These are phyloP conservation scores for Tarenaya hassleriana DNA, from an alignment of 345 rosid species.

Conservation along the genomic window DNA sequence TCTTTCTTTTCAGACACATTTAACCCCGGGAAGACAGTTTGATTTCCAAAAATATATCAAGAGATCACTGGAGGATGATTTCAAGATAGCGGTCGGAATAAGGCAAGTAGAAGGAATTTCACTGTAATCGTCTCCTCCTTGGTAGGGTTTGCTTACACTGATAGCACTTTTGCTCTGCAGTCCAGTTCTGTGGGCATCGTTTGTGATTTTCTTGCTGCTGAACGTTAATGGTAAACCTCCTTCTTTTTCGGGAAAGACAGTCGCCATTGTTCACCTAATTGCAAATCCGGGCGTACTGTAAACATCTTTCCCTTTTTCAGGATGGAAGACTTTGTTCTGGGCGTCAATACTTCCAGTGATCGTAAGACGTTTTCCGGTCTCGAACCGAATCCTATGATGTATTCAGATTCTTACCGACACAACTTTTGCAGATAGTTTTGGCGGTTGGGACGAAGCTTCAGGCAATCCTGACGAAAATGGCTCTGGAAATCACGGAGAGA, in stretches of 20 bases:
- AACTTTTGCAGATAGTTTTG: constrained; percentile 60
- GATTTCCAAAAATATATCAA: constrained; percentile 83
- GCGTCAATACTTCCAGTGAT: constrained; percentile 72
- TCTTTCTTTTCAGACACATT: constrained; percentile 55
- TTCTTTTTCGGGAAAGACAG: background rate
- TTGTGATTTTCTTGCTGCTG: constrained; percentile 77
- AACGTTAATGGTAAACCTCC: constrained; percentile 59
- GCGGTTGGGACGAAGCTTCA: constrained; percentile 92
- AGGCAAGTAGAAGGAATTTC: constrained; percentile 34
- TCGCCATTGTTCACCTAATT: background rate
- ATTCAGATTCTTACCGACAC: background rate
- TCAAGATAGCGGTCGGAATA: constrained; percentile 71
- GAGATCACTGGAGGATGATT: constrained; percentile 89
- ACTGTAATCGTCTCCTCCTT: background rate
- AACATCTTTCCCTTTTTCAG: constrained; percentile 30
- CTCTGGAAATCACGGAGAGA: constrained; percentile 65
- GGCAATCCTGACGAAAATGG: constrained; percentile 74
- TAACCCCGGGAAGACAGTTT: constrained; percentile 85
- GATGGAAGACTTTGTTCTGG: constrained; percentile 84
- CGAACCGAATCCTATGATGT: background rate
- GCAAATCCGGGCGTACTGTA: background rate
- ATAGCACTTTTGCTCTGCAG: constrained; percentile 34
- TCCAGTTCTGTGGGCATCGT: constrained; percentile 81
- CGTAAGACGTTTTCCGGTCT: constrained; percentile 41
- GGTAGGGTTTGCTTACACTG: constrained; percentile 7